These are phyloP conservation scores for Terfezia claveryi DNA, from an alignment of 495 filamentous ascomycete genomes.

Conservation along the genomic window DNA sequence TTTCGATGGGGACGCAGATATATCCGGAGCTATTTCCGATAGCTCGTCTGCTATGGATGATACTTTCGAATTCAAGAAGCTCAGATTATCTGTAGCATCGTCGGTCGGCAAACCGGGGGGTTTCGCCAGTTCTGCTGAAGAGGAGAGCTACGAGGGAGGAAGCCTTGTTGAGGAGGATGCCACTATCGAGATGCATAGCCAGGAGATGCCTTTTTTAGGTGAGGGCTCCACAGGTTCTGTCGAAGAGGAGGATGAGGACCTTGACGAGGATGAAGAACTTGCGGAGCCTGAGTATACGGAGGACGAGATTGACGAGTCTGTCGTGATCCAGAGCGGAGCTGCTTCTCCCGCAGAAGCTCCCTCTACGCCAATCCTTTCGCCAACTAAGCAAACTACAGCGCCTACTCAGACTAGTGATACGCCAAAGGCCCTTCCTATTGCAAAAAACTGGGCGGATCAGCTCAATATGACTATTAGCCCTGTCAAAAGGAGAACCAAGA, in stretches of 20 bases:
- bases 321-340: neutral
- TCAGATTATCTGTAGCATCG: constrained; percentile 4
- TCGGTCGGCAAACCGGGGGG: constrained; percentile 24
- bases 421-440: constrained; percentile 25
- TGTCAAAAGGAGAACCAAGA: constrained; percentile 19
- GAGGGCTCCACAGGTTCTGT: constrained; percentile 65
- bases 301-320: constrained; percentile 20
- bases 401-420: constrained; percentile 1
- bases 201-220: constrained; percentile 59
- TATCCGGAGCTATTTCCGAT: constrained; percentile 14
- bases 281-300: constrained; percentile 16
- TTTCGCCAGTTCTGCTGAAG: constrained; percentile 52
- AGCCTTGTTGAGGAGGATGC: constrained; percentile 29
- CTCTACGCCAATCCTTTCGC: neutral
- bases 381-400: neutral
- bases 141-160: constrained; percentile 25
- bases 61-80: constrained; percentile 59
- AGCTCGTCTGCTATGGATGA: constrained; percentile 41
- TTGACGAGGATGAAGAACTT: constrained; percentile 27
- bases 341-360: neutral
- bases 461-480: constrained; percentile 82
- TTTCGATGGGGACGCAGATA: constrained; percentile 12
- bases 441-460: constrained; percentile 68
- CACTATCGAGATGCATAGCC: constrained; percentile 12
- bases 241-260: constrained; percentile 41